Evolutionary conservation across 768 basidiomycete genomes (phyloP), one percentile per base, ranked within the genome.

Genomic region (Filobasidium wieringae): DNA sequence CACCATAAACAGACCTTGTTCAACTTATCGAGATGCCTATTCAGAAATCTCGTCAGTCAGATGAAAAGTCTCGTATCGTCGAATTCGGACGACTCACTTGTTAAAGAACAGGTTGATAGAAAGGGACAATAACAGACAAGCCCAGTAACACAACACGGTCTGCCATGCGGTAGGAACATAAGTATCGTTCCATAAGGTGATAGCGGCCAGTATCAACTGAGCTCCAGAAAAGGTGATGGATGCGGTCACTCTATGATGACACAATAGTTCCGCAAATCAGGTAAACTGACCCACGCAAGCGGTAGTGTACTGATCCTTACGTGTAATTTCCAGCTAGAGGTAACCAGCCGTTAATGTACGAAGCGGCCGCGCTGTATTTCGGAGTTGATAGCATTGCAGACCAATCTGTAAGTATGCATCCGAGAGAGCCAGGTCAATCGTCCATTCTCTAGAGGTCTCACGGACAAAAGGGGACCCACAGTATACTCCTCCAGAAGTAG

Each of bases 311-410:
- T 7, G 32, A 45, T 14, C 61, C 68, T 59, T 31, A 70, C 68
- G 80, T 84, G 82, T 83, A 85, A 14, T 83, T 81, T 26, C 84
- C 84, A 29, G 83, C 82, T 64, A 83, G 75, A 1, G 80, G 82
- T 17, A 84, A 71, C 84, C 84, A 85, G 6, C 84, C 83, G 56
- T 81, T 81, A 47, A 84, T 80, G 80, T 83, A 85, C 15, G 80
- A 81, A 2, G 79, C 70, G 8, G 83, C 63, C 7, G 82, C 71
- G 53, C 79, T 76, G 56, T 76, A 78, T 50, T 73, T 75, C 0
- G 81, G 79, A 2, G 81, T 77, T 0, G 81, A 79, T 8, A 85
- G 74, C 47, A 80, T 78, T 63, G 80, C 84, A 43, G 80, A 79
- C 83, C 83, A 85, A 63, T 84, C 66, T 67, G 41, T 7, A 14